Conservation (phyloP, 805 yeast genomes). For the Naumovozyma castellii region DNA sequence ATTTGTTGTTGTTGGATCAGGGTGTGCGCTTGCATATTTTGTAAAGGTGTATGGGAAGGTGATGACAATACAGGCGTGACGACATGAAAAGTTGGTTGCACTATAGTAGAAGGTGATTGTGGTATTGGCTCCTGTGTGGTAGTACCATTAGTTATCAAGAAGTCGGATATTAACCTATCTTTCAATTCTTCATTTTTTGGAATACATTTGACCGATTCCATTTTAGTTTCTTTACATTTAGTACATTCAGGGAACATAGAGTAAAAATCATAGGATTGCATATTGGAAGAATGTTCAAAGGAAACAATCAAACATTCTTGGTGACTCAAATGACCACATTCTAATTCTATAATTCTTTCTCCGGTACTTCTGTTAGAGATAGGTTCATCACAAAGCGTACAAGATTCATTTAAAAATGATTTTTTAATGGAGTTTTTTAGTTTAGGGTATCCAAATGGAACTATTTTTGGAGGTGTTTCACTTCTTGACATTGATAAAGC, state of each 20-base stretch:
- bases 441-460: slow-evolving; percentile 11
- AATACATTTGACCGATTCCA: slow-evolving; percentile 14
- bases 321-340: slow-evolving; percentile 49
- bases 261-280: slow-evolving; percentile 9
- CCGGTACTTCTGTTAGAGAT: slow-evolving; percentile 36
- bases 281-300: slow-evolving; percentile 19
- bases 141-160: slow-evolving; percentile 9
- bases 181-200: slow-evolving; percentile 22
- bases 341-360: slow-evolving; percentile 39
- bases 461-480: slow-evolving; percentile 8
- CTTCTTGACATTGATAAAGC: not conserved
- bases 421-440: slow-evolving; percentile 11
- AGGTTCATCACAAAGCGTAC: slow-evolving; percentile 43
- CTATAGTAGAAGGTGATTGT: not conserved
- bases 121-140: not conserved
- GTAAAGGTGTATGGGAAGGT: slow-evolving; percentile 2
- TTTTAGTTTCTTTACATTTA: slow-evolving; percentile 12
- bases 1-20: slow-evolving; percentile 2
- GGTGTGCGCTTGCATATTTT: slow-evolving; percentile 4
- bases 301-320: slow-evolving; percentile 45
- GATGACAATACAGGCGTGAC: not conserved
- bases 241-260: slow-evolving; percentile 23
- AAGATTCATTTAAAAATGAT: slow-evolving; percentile 20
- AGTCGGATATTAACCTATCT: slow-evolving; percentile 22
- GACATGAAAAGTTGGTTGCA: not conserved